phyloP scores from a whole-genome alignment of 225 moss, liverwort and hornwort species.

The Sphagnum contortum region DNA sequence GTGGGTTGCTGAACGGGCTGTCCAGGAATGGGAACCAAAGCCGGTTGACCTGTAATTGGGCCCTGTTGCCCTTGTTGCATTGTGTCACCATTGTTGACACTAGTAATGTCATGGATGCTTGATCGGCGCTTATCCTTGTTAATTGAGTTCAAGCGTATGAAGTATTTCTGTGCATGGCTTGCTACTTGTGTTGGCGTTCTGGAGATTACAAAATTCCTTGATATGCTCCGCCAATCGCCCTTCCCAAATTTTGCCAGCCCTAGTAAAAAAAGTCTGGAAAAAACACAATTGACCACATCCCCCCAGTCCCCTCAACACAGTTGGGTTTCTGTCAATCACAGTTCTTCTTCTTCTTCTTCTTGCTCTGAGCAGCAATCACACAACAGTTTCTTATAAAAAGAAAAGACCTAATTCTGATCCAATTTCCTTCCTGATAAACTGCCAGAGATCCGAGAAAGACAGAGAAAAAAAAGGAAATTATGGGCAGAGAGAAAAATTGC shows the following conservation, averaged over 20 bases:
- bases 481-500: no score
- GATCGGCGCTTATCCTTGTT: constrained; percentile 94
- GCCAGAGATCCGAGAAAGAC: not conserved
- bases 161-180: constrained; percentile 94
- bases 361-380: no score
- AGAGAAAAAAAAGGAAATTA: not conserved
- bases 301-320: no score
- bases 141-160: constrained; percentile 82
- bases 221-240: constrained; percentile 97
- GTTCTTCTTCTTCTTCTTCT: no score
- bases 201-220: constrained; percentile 84
- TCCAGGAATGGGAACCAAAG: constrained; percentile 51
- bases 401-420: not conserved
- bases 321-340: no score
- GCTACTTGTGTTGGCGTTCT: constrained; percentile 95
- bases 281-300: not conserved
- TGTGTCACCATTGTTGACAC: constrained; percentile 55
- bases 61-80: constrained; percentile 56
- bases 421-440: not conserved
- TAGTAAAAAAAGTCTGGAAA: constrained; percentile 66
- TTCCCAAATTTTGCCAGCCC: constrained; percentile 91
- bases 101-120: constrained; percentile 96
- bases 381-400: not conserved
- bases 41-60: constrained; percentile 83
- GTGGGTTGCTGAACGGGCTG: constrained; percentile 67